Evolutionary conservation across 192 early-diverging fungal species (phyloP).

Genomic region (Geranomyces variabilis): DNA sequence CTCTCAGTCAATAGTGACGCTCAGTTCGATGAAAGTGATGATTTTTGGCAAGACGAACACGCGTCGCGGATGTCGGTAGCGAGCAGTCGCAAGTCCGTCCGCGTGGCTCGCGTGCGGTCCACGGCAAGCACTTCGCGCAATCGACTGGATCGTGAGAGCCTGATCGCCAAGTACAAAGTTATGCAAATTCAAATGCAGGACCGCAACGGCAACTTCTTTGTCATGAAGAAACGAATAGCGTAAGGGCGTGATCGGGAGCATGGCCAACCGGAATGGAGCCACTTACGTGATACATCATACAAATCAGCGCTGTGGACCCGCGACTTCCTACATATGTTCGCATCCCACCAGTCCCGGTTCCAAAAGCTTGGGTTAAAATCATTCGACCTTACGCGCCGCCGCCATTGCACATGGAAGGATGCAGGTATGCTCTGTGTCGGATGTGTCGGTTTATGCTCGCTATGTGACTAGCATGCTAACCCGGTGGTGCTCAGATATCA

Average conservation of each 20-base stretch:
- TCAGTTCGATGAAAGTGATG: conserved; percentile 73
- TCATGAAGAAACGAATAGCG: conserved; percentile 82
- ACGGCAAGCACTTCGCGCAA: conserved; percentile 27
- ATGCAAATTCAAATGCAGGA: conserved; percentile 89
- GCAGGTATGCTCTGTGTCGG: conserved; percentile 15
- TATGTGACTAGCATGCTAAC: not conserved
- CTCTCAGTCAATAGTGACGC: conserved; percentile 66
- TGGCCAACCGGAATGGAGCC: not conserved
- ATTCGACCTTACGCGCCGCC: conserved; percentile 55
- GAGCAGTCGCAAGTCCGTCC: not conserved
- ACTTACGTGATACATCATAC: not conserved
- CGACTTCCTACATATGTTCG: conserved; percentile 86
- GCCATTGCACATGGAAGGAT: conserved; percentile 29
- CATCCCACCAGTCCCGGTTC: conserved; percentile 82
- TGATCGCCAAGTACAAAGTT: conserved; percentile 81
- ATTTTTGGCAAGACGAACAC: conserved; percentile 71
- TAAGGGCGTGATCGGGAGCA: conserved; percentile 21
- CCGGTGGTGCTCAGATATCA: conserved; percentile 29
- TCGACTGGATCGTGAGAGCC: conserved; percentile 62
- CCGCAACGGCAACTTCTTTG: conserved; percentile 80
- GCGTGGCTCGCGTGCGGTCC: conserved; percentile 5
- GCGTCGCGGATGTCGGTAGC: not conserved
- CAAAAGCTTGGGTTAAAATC: conserved; percentile 83
- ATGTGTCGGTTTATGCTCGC: not conserved
- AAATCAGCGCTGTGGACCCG: conserved; percentile 80